Evolutionary conservation across 2,329 filamentous ascomycete genomes (phyloP).

Genomic region (Talaromyces funiculosus): DNA sequence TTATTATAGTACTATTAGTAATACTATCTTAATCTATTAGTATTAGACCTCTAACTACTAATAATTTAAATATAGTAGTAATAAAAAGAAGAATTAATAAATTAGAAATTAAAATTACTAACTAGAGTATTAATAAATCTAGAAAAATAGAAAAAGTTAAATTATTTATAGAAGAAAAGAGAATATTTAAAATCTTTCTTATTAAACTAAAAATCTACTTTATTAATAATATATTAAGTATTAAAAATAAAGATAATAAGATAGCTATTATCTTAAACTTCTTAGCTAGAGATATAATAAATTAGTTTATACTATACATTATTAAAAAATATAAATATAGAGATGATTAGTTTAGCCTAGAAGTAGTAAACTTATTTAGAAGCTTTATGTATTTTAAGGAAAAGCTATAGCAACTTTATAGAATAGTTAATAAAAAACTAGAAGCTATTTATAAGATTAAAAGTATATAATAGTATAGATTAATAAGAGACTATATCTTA

Average conservation of each 20-base stretch:
- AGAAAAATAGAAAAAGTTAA: too few species aligned
- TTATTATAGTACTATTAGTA: too few species aligned
- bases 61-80: too few species aligned
- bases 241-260: neutral
- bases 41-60: too few species aligned
- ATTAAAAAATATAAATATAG: neutral
- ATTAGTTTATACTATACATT: neutral
- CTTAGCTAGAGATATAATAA: neutral
- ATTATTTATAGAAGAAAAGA: too few species aligned
- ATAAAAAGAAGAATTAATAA: too few species aligned
- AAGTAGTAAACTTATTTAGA: neutral
- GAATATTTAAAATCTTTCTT: too few species aligned
- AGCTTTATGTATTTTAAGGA: neutral
- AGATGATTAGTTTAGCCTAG: neutral
- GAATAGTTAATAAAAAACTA: neutral
- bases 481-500: neutral
- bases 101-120: too few species aligned
- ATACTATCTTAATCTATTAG: too few species aligned
- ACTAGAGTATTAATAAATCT: too few species aligned
- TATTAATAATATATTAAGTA: too few species aligned
- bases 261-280: neutral
- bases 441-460: neutral
- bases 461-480: neutral
- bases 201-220: too few species aligned
- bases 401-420: neutral